phyloP scores from a whole-genome alignment of 352 stramenopile species.

The Phytophthora chlamydospora region DNA sequence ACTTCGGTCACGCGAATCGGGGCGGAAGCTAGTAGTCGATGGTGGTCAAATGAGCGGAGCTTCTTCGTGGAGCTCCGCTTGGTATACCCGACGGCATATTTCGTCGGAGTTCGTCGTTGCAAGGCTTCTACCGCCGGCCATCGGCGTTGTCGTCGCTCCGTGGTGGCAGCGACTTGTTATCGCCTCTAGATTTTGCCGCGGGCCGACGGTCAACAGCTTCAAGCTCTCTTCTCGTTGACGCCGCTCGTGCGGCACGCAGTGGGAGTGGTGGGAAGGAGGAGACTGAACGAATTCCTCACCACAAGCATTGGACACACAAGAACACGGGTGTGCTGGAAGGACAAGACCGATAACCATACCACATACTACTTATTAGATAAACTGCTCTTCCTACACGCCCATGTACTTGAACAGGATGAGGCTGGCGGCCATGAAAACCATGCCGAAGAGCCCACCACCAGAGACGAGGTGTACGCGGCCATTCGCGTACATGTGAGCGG shows the following conservation, averaged over 20 bases:
- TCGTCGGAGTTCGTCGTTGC: no score
- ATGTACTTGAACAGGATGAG: conserved; percentile 88
- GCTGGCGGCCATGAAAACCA: conserved; percentile 90
- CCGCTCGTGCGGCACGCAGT: conserved; percentile 3
- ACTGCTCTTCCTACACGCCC: conserved; percentile 39
- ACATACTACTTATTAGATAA: conserved; percentile 8
- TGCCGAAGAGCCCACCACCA: conserved; percentile 77
- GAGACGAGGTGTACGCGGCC: conserved; percentile 82
- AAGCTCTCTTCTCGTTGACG: no score
- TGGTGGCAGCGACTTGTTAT: no score
- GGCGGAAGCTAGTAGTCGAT: no score
- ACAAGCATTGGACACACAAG: not conserved
- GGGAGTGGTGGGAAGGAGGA: conserved; percentile 11
- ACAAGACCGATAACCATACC: not conserved
- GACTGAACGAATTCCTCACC: not conserved
- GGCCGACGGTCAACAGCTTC: no score
- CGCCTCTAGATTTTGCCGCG: no score
- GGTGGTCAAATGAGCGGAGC: no score
- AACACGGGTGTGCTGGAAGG: not conserved
- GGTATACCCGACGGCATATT: no score
- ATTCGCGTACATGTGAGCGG: conserved; percentile 87
- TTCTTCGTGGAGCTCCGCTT: no score
- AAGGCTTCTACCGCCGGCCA: no score
- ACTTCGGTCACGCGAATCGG: not conserved
- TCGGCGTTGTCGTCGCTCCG: no score